Conservation (phyloP, 2,329 filamentous ascomycete genomes). For the Penicillium digitatum region DNA sequence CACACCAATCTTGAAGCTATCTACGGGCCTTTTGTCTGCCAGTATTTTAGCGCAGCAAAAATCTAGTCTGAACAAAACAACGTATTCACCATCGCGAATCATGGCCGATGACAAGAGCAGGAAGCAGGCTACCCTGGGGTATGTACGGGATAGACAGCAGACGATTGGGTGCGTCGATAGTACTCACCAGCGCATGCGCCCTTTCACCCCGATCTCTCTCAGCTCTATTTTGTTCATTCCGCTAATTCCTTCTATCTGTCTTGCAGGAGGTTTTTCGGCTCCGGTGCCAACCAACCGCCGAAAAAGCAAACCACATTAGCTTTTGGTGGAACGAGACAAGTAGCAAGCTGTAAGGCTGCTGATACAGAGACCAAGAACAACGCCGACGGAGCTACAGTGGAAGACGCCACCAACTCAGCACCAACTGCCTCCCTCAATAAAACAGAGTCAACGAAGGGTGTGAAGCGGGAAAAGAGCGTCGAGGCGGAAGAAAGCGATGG, state of each 20-base stretch:
- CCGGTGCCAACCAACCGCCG: conserved; percentile 56
- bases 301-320: conserved; percentile 74
- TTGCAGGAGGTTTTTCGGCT: conserved; percentile 78
- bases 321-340: conserved; percentile 60
- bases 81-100: neutral
- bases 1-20: neutral
- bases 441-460: conserved; percentile 17
- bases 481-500: conserved; percentile 47
- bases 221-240: neutral
- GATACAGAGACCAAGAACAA: conserved; percentile 24
- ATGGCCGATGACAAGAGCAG: conserved; percentile 32
- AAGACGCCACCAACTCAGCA: conserved; percentile 12
- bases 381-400: conserved; percentile 10
- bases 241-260: conserved; percentile 7
- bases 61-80: neutral
- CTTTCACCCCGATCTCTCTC: neutral
- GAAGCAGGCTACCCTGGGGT: conserved; percentile 84
- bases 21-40: neutral
- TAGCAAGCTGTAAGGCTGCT: conserved; percentile 29
- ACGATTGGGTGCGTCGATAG: conserved; percentile 62
- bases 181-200: conserved; percentile 8
- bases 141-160: conserved; percentile 70
- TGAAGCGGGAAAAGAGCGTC: conserved; percentile 42
- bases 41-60: neutral
- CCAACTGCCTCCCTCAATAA: conserved; percentile 9